Evolutionary conservation across 192 early-diverging fungal genomes (phyloP), one percentile per base, ranked within the genome.

Genomic region (Coemansia sp.): DNA sequence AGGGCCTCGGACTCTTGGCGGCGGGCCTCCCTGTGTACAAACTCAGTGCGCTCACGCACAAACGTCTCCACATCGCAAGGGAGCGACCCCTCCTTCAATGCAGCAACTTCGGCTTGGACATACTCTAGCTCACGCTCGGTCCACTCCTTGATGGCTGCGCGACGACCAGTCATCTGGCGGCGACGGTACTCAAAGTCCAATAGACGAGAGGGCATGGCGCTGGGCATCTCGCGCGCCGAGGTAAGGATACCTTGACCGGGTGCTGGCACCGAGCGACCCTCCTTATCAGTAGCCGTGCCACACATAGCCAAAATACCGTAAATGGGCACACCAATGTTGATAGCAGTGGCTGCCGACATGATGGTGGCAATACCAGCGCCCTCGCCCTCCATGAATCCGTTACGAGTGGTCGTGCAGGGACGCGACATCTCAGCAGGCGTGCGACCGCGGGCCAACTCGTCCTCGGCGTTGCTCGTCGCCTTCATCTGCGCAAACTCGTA

Each of bases 401-500:
- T 86, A 47, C 96, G 87, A 26, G 94, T 92, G 4, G 89, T 86
- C 37, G 95, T 94, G 21, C 89, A 88, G 39, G 96, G 96, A n/a
- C 96, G 91, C 74, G 90, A 96, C 94, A 96, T 96, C 67, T 96
- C 94, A 33, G 75, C 61, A 17, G 96, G 95, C 28, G 87, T 87
- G 68, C 96, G 91, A 32, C 96, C 96, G n/a, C 84, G 79, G 6
- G 89, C 92, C 43, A 92, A 76, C 78, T 98, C 96, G 33, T 91
- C 91, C 23, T 86, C 84, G 33, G 94, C 80, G 73, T 90, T 93
- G 70, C 88, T 89, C 13, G 96, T 98, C 33, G 96, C 96, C 86
- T 95, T 95, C 96, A 98, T 98, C 88, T 97, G 95, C 66, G 94
- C 95, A 84, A 98, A 98, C 84, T 98, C 96, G 71, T 93, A 92